These are phyloP conservation scores for Neoboletus subvelutipes DNA, from an alignment of 768 basidiomycete genomes.

Conservation along the genomic window DNA sequence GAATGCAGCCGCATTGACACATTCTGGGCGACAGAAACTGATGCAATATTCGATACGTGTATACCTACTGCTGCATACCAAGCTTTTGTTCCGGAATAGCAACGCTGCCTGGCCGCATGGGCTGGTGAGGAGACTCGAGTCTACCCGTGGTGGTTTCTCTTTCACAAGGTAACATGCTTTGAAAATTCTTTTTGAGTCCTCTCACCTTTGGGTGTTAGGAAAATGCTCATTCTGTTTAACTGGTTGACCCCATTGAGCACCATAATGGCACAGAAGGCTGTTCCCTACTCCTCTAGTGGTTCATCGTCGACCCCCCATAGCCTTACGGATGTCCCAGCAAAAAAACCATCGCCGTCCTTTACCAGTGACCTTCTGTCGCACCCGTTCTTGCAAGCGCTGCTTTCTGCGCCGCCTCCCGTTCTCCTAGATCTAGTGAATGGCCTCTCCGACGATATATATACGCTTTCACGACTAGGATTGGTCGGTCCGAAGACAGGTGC, in stretches of 20 bases:
- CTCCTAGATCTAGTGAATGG: constrained; percentile 76
- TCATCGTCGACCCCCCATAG: constrained; percentile 26
- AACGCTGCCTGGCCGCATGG: constrained; percentile 51
- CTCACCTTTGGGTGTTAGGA: constrained; percentile 44
- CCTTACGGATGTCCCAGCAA: constrained; percentile 14
- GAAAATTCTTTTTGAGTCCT: not conserved
- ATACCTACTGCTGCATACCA: constrained; percentile 68
- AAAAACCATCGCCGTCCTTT: constrained; percentile 5
- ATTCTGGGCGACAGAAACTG: constrained; percentile 58
- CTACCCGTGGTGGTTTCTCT: constrained; percentile 59
- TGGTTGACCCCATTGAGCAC: constrained; percentile 77
- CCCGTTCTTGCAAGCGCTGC: constrained; percentile 70
- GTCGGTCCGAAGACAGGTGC: constrained; percentile 63
- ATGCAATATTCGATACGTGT: constrained; percentile 81
- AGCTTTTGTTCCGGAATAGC: constrained; percentile 47
- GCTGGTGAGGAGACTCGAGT: constrained; percentile 57
- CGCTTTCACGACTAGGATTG: constrained; percentile 70
- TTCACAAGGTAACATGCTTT: constrained; percentile 58
- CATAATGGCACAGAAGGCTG: constrained; percentile 67
- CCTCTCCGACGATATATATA: constrained; percentile 74
- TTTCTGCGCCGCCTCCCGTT: constrained; percentile 81
- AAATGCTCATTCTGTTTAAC: constrained; percentile 79
- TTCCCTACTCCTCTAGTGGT: constrained; percentile 51
- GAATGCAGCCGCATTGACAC: not conserved
- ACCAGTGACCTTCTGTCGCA: constrained; percentile 37